phyloP scores from a whole-genome alignment of 768 basidiomycete species.

The Rhodotorula taiwanensis region DNA sequence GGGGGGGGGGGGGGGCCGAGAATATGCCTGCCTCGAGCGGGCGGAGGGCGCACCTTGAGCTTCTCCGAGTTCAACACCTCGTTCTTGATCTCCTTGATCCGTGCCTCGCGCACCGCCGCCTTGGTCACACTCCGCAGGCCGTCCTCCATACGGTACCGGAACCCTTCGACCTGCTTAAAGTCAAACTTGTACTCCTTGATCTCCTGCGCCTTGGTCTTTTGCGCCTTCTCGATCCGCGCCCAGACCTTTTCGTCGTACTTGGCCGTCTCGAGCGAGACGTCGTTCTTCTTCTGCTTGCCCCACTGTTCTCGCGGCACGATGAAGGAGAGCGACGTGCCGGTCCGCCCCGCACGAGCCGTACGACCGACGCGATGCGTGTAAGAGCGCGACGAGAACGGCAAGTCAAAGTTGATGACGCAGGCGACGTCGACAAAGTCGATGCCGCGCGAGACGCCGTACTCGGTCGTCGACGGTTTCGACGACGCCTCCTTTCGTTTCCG shows the following conservation, averaged over 20 bases:
- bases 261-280: constrained; percentile 61
- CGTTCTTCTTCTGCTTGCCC: constrained; percentile 52
- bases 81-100: constrained; percentile 83
- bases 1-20: no score
- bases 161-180: constrained; percentile 92
- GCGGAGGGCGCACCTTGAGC: no score
- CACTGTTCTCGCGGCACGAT: constrained; percentile 54
- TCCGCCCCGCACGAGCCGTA: constrained; percentile 89
- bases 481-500: constrained; percentile 50
- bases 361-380: constrained; percentile 95
- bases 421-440: constrained; percentile 95
- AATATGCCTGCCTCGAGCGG: no score
- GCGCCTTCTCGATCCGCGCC: constrained; percentile 66
- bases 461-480: constrained; percentile 53
- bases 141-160: constrained; percentile 97
- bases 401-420: constrained; percentile 96
- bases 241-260: constrained; percentile 71
- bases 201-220: constrained; percentile 51
- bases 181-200: constrained; percentile 90
- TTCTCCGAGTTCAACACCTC: constrained; percentile 92
- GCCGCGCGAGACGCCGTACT: constrained; percentile 91
- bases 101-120: constrained; percentile 76
- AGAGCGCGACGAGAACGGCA: constrained; percentile 75
- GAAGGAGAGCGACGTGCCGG: constrained; percentile 85
- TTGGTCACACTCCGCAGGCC: constrained; percentile 81